A percentile compares a stretch with the other conserved stretches of the same genome.
Conservation (phyloP, 139 green algal species). For the Chlamydomonas sp. region DNA sequence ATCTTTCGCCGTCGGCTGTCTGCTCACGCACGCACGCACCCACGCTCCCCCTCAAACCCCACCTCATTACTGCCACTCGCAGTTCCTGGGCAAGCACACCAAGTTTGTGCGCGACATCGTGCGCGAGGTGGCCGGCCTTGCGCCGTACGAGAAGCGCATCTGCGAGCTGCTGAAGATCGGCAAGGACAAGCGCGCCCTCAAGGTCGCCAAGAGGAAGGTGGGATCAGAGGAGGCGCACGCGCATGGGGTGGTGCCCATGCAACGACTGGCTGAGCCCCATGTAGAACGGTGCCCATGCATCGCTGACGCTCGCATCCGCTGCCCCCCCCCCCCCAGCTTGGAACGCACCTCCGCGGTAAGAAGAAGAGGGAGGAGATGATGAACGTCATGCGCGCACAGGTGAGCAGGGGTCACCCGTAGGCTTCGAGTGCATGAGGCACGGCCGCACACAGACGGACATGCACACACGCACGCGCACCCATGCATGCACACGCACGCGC, state of each 20-base stretch:
- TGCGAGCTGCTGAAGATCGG: conserved; percentile 92
- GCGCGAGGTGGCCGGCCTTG: conserved; percentile 83
- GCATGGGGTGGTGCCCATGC: not conserved
- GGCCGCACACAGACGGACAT: too few relatives aligned
- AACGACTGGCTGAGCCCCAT: not conserved
- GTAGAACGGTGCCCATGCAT: not conserved
- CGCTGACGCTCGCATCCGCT: not conserved
- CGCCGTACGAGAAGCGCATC: conserved; percentile 93
- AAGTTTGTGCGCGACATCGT: conserved; percentile 86
- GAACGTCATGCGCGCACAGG: conserved; percentile 64
- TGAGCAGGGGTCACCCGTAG: too few relatives aligned
- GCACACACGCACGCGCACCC: too few relatives aligned
- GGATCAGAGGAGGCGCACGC: not conserved
- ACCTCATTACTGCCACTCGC: too few relatives aligned
- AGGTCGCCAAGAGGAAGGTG: conserved; percentile 93
- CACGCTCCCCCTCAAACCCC: too few relatives aligned
- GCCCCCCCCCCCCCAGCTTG: conserved; percentile 55
- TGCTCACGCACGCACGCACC: too few relatives aligned
- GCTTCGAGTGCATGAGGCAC: too few relatives aligned
- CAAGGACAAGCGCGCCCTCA: conserved; percentile 92
- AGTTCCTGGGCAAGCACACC: conserved; percentile 70
- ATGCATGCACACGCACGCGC: too few relatives aligned
- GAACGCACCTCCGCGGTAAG: conserved; percentile 92
- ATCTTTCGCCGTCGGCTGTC: too few relatives aligned
- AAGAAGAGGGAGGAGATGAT: conserved; percentile 90